These are phyloP conservation scores for Penicillium sp. DNA, from an alignment of 2,329 filamentous ascomycete species.

Conservation along the genomic window DNA sequence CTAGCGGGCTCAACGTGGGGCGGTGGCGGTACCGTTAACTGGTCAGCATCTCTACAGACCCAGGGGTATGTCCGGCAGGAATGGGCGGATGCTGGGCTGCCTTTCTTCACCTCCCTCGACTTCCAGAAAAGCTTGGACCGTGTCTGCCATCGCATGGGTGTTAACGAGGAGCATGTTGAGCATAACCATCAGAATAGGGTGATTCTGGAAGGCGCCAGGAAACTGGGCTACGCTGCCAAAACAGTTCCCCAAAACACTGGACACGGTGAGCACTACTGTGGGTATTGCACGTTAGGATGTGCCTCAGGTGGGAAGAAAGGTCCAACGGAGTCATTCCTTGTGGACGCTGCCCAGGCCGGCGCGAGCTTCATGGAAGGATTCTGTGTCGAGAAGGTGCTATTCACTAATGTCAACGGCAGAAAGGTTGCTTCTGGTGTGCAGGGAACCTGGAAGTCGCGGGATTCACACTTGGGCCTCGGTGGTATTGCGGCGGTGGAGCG, in stretches of 20 bases:
- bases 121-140: slow-evolving; percentile 73
- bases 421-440: slow-evolving; percentile 60
- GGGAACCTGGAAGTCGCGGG: slow-evolving; percentile 67
- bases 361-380: slow-evolving; percentile 80
- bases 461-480: slow-evolving; percentile 51
- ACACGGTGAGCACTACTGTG: slow-evolving; percentile 64
- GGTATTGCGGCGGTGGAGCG: slow-evolving; percentile 47
- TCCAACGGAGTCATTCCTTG: slow-evolving; percentile 65
- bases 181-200: slow-evolving; percentile 66
- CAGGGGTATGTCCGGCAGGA: slow-evolving; percentile 69
- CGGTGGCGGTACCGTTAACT: slow-evolving; percentile 81
- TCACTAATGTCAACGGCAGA: slow-evolving; percentile 47
- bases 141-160: slow-evolving; percentile 71
- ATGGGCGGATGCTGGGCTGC: slow-evolving; percentile 63
- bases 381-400: slow-evolving; percentile 60
- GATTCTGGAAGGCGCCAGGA: slow-evolving; percentile 65
- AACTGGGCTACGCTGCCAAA: slow-evolving; percentile 62
- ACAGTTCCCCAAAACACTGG: slow-evolving; percentile 72
- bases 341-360: slow-evolving; percentile 67
- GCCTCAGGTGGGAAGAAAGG: slow-evolving; percentile 66
- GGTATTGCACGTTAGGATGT: slow-evolving; percentile 54
- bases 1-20: slow-evolving; percentile 68
- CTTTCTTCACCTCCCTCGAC: slow-evolving; percentile 62
- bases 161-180: slow-evolving; percentile 54
- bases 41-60: slow-evolving; percentile 60